Base-by-base conservation (phyloP, 805 yeast species). In the Wickerhamiella vanderwaltii region DNA sequence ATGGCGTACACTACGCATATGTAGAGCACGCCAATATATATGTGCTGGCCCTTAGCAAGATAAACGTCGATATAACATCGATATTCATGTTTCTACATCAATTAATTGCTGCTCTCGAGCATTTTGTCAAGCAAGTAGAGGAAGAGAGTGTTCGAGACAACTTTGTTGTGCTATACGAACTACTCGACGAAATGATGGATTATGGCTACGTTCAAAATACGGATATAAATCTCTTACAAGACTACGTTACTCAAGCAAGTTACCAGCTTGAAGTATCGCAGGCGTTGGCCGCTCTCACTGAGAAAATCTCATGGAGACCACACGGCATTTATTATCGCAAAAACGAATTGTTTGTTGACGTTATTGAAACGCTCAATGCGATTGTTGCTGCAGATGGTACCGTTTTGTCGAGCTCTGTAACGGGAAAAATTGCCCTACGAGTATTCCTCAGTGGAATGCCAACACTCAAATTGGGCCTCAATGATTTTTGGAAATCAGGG, bases 371-470 rank as follows among this genome's bases (percentile, higher is more conserved):
- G 17, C 68, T 84, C 30, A 77, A 77, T 47, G 73, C 84, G 63
- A 64, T 76, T 38, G 76, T 82, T 55, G 81, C 75, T 52, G 70
- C 72, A 17, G 67, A 65, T 12, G 74, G 77, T 6, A 13, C 69
- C 48, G 75, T 83, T 1, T 68, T 79, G 44, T 69, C 73, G 50
- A 75, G 80, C 49, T 73, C 75, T 49, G 77, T 87, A 13, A 63
- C 67, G 40, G 97, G 96, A 1, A 75, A 74, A 44, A 68, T 87
- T 39, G 68, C 72, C 43, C 74, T 87, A 57, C 79, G 76, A 54
- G 75, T 84, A 43, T 86, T 75, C 56, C 65, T 87, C 38, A 76
- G 87, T 29, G 97, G 97, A 3, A 87, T 87, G 95, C 97, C 97
- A 0, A 68, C 66, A 36, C 67, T 86, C 42, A 73, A 77, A 45